A percentile compares a stretch with the other conserved stretches of the same genome.
phyloP scores from a whole-genome alignment of 2,329 filamentous ascomycete species.

The Geosmithia flava region DNA sequence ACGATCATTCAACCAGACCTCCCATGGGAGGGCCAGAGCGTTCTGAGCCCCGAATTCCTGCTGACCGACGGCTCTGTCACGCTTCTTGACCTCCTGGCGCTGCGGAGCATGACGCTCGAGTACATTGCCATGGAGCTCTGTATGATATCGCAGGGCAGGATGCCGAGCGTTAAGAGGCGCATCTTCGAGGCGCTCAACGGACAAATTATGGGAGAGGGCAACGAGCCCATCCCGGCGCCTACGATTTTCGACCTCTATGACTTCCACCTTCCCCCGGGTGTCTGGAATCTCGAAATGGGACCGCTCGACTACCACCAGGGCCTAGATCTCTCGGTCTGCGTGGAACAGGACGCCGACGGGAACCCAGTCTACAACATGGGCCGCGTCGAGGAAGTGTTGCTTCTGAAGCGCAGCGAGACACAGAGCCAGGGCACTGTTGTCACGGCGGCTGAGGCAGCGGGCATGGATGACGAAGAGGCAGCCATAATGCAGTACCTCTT shows the following conservation, averaged over 20 bases:
- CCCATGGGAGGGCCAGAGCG: slow-evolving; percentile 59
- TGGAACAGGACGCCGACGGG: slow-evolving; percentile 44
- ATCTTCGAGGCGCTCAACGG: slow-evolving; percentile 69
- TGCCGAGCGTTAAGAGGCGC: slow-evolving; percentile 57
- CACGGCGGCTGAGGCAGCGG: slow-evolving; percentile 32
- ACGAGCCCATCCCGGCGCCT: slow-evolving; percentile 53
- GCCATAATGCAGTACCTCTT: slow-evolving; percentile 48
- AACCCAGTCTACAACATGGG: slow-evolving; percentile 54
- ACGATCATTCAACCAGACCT: slow-evolving; percentile 56
- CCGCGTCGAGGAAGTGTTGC: slow-evolving; percentile 61
- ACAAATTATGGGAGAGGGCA: slow-evolving; percentile 53
- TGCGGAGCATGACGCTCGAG: slow-evolving; percentile 67
- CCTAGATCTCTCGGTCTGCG: slow-evolving; percentile 54
- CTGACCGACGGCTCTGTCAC: slow-evolving; percentile 53
- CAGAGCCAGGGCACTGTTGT: slow-evolving; percentile 34
- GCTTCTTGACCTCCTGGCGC: slow-evolving; percentile 64
- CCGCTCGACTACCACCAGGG: slow-evolving; percentile 48
- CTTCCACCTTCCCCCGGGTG: slow-evolving; percentile 50
- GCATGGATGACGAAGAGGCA: slow-evolving; percentile 45
- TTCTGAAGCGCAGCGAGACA: slow-evolving; percentile 54
- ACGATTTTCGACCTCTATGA: slow-evolving; percentile 90
- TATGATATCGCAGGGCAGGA: slow-evolving; percentile 56
- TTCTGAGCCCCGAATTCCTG: slow-evolving; percentile 54
- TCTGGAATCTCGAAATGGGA: slow-evolving; percentile 39
- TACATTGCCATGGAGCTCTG: slow-evolving; percentile 81